These are phyloP conservation scores for Syzygium aqueum DNA, from an alignment of 345 rosid genomes.

Conservation along the genomic window DNA sequence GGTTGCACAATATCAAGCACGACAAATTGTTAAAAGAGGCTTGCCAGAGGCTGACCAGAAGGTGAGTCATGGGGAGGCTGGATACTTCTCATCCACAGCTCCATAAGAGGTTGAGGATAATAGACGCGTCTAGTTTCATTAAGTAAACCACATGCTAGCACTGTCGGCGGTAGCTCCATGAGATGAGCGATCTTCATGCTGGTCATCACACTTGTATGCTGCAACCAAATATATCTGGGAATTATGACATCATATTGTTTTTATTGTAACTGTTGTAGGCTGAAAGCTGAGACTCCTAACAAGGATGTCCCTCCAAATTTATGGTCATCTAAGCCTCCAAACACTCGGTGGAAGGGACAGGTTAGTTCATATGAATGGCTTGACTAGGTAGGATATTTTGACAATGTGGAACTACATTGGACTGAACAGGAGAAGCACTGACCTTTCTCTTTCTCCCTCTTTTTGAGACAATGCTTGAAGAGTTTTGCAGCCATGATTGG, in stretches of 20 bases:
- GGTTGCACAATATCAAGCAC: background rate
- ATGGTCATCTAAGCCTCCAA: background rate
- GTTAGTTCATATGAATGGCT: background rate
- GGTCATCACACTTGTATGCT: slow-evolving; percentile 18
- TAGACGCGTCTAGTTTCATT: slow-evolving; percentile 18
- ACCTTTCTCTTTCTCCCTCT: slow-evolving; percentile 62
- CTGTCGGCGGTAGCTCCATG: slow-evolving; percentile 62
- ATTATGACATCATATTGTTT: background rate
- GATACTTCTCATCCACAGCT: slow-evolving; percentile 57
- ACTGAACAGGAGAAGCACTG: background rate
- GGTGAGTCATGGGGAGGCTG: slow-evolving; percentile 42
- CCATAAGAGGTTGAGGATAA: slow-evolving; percentile 58
- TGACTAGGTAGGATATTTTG: background rate
- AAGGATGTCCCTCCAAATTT: background rate
- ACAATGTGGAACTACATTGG: background rate
- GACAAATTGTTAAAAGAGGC: slow-evolving; percentile 4
- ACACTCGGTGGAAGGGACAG: background rate
- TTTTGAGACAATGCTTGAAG: slow-evolving; percentile 47
- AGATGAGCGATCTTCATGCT: slow-evolving; percentile 36
- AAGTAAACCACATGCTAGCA: slow-evolving; percentile 32
- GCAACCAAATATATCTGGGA: slow-evolving; percentile 11
- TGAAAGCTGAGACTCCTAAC: background rate
- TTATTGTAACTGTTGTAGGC: no score
- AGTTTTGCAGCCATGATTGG: slow-evolving; percentile 69
- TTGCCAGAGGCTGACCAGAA: slow-evolving; percentile 36